phyloP scores from a whole-genome alignment of 805 yeast species.

The Komagataella kurtzmanii region DNA sequence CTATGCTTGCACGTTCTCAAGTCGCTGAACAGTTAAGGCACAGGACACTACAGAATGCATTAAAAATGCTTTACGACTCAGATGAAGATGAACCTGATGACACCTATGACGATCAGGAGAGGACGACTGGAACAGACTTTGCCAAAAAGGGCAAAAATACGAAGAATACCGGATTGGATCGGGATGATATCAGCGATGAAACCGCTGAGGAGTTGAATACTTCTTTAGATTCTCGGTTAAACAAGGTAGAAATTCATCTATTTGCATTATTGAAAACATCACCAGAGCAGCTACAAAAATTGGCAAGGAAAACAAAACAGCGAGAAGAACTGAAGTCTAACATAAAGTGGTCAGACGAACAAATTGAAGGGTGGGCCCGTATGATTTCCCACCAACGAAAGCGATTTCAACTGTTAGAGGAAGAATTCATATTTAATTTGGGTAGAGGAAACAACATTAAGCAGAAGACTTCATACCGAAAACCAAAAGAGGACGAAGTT shows the following conservation, averaged over 20 bases:
- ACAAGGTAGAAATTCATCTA: slow-evolving; percentile 36
- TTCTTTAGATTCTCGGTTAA: slow-evolving; percentile 16
- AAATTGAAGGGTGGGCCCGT: slow-evolving; percentile 86
- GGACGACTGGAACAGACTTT: slow-evolving; percentile 14
- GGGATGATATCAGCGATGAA: slow-evolving; percentile 7
- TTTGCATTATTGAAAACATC: slow-evolving; percentile 44
- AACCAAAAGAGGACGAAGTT: slow-evolving; percentile 4
- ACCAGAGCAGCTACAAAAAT: slow-evolving; percentile 31
- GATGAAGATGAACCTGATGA: slow-evolving; percentile 87
- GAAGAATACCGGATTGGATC: slow-evolving; percentile 9
- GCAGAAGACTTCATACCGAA: slow-evolving; percentile 9
- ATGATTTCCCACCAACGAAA: slow-evolving; percentile 57
- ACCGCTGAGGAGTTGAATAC: slow-evolving; percentile 5
- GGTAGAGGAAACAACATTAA: slow-evolving; percentile 12
- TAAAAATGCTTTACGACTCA: slow-evolving; percentile 49
- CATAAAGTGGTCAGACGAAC: slow-evolving; percentile 75
- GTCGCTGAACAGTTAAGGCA: slow-evolving; percentile 33
- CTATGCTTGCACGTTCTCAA: neutral
- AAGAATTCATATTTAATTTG: slow-evolving; percentile 38
- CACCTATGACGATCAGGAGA: slow-evolving; percentile 47
- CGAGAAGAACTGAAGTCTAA: slow-evolving; percentile 37
- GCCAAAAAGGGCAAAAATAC: slow-evolving; percentile 2
- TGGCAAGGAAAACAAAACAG: slow-evolving; percentile 32
- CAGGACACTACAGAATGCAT: slow-evolving; percentile 40
- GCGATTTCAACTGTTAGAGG: slow-evolving; percentile 49